Evolutionary conservation across 345 rosid species (phyloP).

Genomic region (Arabidopsis thaliana): DNA sequence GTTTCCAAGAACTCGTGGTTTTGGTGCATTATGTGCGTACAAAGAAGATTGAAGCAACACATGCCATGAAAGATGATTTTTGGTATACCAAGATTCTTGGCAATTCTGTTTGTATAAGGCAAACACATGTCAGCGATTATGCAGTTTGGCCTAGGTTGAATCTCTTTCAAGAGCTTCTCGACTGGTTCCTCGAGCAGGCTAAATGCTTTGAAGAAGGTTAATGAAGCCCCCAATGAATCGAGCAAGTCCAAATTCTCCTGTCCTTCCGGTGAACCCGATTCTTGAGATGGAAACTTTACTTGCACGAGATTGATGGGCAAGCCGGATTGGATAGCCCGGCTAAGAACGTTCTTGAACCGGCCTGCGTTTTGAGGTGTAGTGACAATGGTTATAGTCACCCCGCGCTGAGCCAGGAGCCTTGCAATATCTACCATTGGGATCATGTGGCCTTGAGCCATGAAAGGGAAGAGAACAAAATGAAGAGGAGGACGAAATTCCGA

Average conservation of each 20-base stretch:
- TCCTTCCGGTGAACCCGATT: conserved; percentile 33
- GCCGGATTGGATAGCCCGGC: conserved; percentile 45
- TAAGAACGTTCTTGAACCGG: conserved; percentile 35
- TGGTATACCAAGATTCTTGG: conserved; percentile 53
- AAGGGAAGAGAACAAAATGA: conserved; percentile 59
- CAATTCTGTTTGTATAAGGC: conserved; percentile 48
- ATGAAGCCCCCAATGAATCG: conserved; percentile 4
- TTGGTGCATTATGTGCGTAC: conserved; percentile 35
- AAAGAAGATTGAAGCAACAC: conserved; percentile 55
- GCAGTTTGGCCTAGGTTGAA: conserved; percentile 53
- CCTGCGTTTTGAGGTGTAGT: conserved; percentile 55
- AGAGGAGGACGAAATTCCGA: conserved; percentile 33
- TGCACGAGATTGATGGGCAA: conserved; percentile 37
- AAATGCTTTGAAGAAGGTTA: conserved; percentile 33
- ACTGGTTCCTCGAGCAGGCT: conserved; percentile 36
- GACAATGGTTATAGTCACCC: conserved; percentile 48
- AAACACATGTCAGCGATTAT: conserved; percentile 58
- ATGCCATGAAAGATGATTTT: conserved; percentile 63
- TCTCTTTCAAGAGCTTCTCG: conserved; percentile 47
- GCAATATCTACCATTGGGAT: conserved; percentile 58
- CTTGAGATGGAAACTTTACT: conserved; percentile 39
- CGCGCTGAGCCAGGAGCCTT: conserved; percentile 52
- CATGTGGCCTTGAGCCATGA: conserved; percentile 55
- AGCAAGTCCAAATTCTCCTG: conserved; percentile 47
- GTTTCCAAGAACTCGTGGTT: conserved; percentile 23